Evolutionary conservation across 805 yeast genomes (phyloP).

Genomic region (Citeromyces matritensis): DNA sequence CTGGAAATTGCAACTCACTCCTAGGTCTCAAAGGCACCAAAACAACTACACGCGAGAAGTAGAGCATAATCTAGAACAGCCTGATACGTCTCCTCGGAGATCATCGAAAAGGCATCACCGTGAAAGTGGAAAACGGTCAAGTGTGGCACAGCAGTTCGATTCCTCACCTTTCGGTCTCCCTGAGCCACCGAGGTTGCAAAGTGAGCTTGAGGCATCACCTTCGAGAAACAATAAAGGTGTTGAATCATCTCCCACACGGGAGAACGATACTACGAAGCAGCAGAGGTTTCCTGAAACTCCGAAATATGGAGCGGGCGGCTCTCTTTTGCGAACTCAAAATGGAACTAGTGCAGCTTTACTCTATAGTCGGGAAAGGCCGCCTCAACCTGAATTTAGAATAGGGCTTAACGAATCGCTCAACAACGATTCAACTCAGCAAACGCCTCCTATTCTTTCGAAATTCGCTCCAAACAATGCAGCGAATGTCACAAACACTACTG

Average conservation of each 20-base stretch:
- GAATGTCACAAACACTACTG: neutral
- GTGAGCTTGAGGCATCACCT: too few relatives aligned
- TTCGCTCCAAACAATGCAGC: neutral
- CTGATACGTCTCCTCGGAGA: too few relatives aligned
- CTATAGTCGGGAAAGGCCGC: conserved; percentile 7
- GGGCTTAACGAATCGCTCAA: conserved; percentile 1
- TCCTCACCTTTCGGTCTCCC: conserved; percentile 2
- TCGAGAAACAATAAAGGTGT: too few relatives aligned
- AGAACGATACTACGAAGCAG: neutral
- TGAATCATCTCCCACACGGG: too few relatives aligned
- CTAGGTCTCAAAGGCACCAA: conserved; percentile 4
- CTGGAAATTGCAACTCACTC: conserved; percentile 18
- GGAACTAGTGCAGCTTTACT: conserved; percentile 12
- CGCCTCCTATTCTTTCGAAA: neutral
- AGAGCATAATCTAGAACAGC: neutral
- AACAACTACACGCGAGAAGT: conserved; percentile 2
- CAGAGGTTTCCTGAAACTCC: conserved; percentile 30
- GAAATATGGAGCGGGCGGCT: conserved; percentile 23
- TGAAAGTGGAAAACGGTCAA: neutral
- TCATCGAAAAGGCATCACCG: too few relatives aligned
- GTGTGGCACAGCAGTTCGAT: conserved; percentile 2
- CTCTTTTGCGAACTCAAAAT: conserved; percentile 11
- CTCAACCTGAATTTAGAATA: neutral
- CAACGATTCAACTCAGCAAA: conserved; percentile 1
- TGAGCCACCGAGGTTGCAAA: conserved; percentile 2